phyloP scores from a whole-genome alignment of 129 eudicot species.

The Flaveria trinervia region DNA sequence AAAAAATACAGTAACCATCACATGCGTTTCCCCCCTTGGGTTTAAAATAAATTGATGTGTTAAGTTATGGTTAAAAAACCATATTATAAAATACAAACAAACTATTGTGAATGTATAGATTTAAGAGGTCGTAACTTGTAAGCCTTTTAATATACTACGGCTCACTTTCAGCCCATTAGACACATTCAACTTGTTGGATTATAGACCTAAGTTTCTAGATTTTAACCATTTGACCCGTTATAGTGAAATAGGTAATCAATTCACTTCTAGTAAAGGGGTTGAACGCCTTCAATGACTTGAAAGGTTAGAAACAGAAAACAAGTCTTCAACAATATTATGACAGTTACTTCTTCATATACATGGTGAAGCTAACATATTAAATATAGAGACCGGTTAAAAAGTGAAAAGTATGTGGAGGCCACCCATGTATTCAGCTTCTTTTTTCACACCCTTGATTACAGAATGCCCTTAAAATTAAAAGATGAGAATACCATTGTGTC shows the following conservation, averaged over 20 bases:
- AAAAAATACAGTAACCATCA: background rate
- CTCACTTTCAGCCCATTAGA: background rate
- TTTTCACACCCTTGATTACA: background rate
- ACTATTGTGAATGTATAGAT: background rate
- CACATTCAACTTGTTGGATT: background rate
- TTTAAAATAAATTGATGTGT: background rate
- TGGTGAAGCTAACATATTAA: background rate
- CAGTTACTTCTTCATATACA: constrained; percentile 6
- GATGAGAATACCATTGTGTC: too few relatives aligned
- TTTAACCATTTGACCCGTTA: background rate
- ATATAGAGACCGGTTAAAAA: background rate
- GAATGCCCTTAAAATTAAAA: too few relatives aligned
- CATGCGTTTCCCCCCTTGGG: background rate
- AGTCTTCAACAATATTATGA: background rate
- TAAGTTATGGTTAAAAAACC: background rate
- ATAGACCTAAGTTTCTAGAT: background rate
- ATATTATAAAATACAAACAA: background rate
- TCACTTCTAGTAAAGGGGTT: background rate
- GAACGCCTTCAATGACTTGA: background rate
- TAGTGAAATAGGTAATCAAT: background rate
- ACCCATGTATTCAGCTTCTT: too few relatives aligned
- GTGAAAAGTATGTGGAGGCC: background rate
- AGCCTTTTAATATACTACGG: background rate
- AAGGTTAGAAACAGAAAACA: background rate
- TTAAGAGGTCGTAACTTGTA: background rate